Base-by-base conservation (phyloP, 164 flowering plant genomes). In the Akebia trifoliata region DNA sequence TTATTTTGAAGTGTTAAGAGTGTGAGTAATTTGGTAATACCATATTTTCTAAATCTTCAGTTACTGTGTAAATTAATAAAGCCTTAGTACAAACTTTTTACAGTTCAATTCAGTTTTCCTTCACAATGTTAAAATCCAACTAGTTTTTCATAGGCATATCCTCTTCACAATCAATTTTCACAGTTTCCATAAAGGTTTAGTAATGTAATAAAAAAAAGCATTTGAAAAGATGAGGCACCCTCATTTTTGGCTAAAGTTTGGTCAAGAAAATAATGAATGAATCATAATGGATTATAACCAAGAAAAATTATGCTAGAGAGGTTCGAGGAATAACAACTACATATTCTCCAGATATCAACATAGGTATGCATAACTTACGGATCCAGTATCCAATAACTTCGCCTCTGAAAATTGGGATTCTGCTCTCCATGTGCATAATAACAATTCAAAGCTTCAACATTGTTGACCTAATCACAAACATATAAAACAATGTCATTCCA, bases 381-480 rank as follows among this genome's bases (percentile, higher is more conserved):
- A 65, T 85, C 86, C 65, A 89, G 74, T 83, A 84, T 84, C 97
- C 97, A 89, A 66, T 76, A 89, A 80, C 86, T 84, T 46, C 97
- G 87, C 31, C 97, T 84, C 70, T 83, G 94, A 69, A 89, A 86
- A 71, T 52, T 80, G 24, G 83, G 80, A 62, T 83, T 75, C n/a
- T 71, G 52, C 64, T 78, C 90, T 32, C 94, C 91, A 68, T 81
- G 97, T 18, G 97, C 97, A 76, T 89, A 89, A 65, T 89, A 89
- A 69, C 97, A 89, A 73, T 85, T 89, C 37, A 89, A 69, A 59
- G 86, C 72, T 68, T 84, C 97, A 69, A 57, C 81, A 75, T 74
- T 85, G 67, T 87, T 85, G 61, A 89, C 97, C 97, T 89, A 67
- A 45, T 21, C 73, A 79, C 37, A 51, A 15, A 61, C 38, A 39